Base-by-base conservation (phyloP, 2,329 filamentous ascomycete genomes). In the Penicillium aurantiogriseum region DNA sequence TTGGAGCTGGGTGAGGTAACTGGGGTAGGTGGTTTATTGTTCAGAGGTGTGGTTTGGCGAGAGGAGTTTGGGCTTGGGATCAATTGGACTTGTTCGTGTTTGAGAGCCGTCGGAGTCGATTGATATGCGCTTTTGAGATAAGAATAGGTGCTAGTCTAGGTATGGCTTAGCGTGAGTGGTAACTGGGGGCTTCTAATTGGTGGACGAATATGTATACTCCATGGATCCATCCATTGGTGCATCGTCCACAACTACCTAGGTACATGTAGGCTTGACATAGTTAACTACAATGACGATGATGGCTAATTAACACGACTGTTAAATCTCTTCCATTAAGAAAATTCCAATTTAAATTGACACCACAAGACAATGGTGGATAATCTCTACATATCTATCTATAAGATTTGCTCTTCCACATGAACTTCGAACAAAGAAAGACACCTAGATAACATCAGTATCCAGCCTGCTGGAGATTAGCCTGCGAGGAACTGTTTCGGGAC, bases 341-440 rank as follows among this genome's bases (percentile, higher is more conserved):
- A 5, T 27, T 53, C 15, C 29, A 45, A 46, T 42, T 42, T n/a
- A 10, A 42, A 29, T 35, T 36, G 23, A 35, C 43, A 47, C 44
- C 43, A 53, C 13, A 36, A 54, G 49, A 48, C 27, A 40, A 27
- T 27, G 36, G 42, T 56, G 47, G 21, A 21, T 51, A 40, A 35
- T 19, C 27, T 56, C 42, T 46, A 52, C 48, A 51, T 51, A 54
- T 38, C 31, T 56, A 56, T 56, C 49, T 53, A 53, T 57, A 31
- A 33, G 40, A 46, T 35, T 19, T 52, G 42, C 15, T 56, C 46
- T 47, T 47, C 19, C 42, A 53, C 49, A 52, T 31, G 13, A 17
- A 21, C 29, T 51, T 51, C 25, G 47, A 44, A 23, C 21, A 56
- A 52, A 36, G 19, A 39, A 39, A 53, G 17, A 23, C 35, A 46